Conservation (phyloP, 306 rosid species). For the Vigna radiata region DNA sequence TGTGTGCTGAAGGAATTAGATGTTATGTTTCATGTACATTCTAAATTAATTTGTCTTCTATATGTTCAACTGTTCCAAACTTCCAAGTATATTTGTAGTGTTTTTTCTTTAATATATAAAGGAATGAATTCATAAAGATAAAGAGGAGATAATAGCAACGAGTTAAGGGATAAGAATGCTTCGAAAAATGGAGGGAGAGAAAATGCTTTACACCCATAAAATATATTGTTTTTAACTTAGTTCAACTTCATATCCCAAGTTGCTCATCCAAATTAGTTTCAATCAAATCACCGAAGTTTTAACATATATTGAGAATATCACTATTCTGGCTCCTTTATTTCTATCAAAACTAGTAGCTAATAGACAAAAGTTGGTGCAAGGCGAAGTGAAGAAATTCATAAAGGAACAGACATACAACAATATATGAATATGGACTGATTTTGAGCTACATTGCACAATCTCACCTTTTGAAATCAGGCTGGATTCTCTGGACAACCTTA, state of each 20-base stretch:
- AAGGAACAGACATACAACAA: no score
- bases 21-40: conserved; percentile 16
- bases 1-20: conserved; percentile 25
- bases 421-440: no score
- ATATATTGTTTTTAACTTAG: neutral
- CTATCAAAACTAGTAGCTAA: neutral
- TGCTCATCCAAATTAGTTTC: neutral
- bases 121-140: neutral
- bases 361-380: neutral
- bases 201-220: neutral
- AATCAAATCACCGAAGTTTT: neutral
- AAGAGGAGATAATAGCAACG: neutral
- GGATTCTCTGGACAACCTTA: no score
- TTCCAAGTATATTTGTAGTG: neutral
- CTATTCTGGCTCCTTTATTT: neutral
- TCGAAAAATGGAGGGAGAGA: neutral
- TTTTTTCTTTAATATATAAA: neutral
- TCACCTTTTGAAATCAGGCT: no score
- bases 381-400: no score
- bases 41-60: neutral
- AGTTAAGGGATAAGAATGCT: neutral
- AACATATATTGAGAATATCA: neutral
- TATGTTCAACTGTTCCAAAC: neutral
- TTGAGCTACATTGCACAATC: no score
- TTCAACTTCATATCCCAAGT: neutral